Conservation (phyloP, 176 grass and related monocot genomes). For the Zizania latifolia region DNA sequence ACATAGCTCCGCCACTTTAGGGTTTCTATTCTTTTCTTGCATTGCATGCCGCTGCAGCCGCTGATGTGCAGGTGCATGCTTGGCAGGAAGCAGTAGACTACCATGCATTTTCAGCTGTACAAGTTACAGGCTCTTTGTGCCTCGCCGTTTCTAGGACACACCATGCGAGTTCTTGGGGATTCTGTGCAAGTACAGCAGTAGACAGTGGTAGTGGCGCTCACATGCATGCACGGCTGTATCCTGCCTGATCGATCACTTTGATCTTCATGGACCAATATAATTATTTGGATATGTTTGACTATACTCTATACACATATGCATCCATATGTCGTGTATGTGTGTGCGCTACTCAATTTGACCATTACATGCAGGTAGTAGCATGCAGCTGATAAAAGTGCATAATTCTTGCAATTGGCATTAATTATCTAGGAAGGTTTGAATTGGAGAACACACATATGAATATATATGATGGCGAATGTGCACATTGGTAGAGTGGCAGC, state of each 20-base stretch:
- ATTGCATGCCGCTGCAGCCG: slow-evolving; percentile 10
- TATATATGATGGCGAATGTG: neutral
- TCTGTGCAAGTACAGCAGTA: neutral
- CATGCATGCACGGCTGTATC: slow-evolving; percentile 11
- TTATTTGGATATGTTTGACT: neutral
- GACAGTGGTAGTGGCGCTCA: neutral
- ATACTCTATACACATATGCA: neutral
- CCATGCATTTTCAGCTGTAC: too few species aligned
- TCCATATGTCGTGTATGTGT: too few species aligned
- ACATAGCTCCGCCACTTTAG: slow-evolving; percentile 38
- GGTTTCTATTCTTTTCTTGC: slow-evolving; percentile 52
- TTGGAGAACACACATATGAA: neutral
- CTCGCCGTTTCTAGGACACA: slow-evolving; percentile 31
- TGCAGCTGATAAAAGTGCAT: neutral
- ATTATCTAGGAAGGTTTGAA: slow-evolving; percentile 12
- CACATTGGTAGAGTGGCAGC: too few species aligned
- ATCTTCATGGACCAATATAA: slow-evolving; percentile 20
- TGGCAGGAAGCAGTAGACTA: neutral
- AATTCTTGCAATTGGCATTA: neutral
- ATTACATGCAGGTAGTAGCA: neutral
- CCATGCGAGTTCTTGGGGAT: slow-evolving; percentile 26
- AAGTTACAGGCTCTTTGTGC: slow-evolving; percentile 7
- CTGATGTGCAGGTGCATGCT: neutral
- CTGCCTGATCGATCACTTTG: neutral
- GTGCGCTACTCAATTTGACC: neutral